Conservation (phyloP, 2,329 filamentous ascomycete genomes). For the Chrysoporthe deuterocubensis region DNA sequence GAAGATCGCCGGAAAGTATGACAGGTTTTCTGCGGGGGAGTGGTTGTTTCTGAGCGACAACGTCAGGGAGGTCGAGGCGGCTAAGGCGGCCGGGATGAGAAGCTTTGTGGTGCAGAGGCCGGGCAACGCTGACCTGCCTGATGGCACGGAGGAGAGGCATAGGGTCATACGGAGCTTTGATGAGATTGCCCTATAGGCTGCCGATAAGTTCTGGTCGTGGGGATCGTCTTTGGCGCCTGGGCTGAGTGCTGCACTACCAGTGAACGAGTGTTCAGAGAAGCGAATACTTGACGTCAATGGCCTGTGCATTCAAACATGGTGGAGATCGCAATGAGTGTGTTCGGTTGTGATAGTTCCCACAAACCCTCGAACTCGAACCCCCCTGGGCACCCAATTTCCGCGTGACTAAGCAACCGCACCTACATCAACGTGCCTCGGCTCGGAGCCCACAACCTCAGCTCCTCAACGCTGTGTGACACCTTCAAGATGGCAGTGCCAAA, state of each 20-base stretch:
- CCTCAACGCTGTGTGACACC: not conserved
- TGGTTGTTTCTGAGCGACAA: slow-evolving; percentile 87
- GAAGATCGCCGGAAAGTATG: slow-evolving; percentile 59
- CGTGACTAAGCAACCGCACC: slow-evolving; percentile 21
- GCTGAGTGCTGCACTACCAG: not conserved
- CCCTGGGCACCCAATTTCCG: not conserved
- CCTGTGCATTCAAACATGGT: not conserved
- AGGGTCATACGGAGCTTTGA: slow-evolving; percentile 39
- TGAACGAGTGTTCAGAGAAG: not conserved
- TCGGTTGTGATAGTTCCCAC: not conserved
- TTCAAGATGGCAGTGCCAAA: slow-evolving; percentile 16
- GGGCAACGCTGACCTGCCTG: slow-evolving; percentile 68
- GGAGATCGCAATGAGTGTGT: not conserved
- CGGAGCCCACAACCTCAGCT: not conserved
- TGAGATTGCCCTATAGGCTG: slow-evolving; percentile 30
- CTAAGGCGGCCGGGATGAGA: slow-evolving; percentile 65
- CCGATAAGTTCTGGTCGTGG: slow-evolving; percentile 8
- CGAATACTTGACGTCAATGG: not conserved
- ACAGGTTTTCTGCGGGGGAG: slow-evolving; percentile 50
- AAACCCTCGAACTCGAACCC: not conserved
- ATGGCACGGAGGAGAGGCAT: slow-evolving; percentile 39
- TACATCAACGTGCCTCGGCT: slow-evolving; percentile 9
- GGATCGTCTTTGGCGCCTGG: not conserved
- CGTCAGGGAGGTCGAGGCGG: slow-evolving; percentile 68
- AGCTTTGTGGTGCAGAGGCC: slow-evolving; percentile 66